Conservation (phyloP, 2,329 filamentous ascomycete genomes). For the Aspergillus nomiae region DNA sequence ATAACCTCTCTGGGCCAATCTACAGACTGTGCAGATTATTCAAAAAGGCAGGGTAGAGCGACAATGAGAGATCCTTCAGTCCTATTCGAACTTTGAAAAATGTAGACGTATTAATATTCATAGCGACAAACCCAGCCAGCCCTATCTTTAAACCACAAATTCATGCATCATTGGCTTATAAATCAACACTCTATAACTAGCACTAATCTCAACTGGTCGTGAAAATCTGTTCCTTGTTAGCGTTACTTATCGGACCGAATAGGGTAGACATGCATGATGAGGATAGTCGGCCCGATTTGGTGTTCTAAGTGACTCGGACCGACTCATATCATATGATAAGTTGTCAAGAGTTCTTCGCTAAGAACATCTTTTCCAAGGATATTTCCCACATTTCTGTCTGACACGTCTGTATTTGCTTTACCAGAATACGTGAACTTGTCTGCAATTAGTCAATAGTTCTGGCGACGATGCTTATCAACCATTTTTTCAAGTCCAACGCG, state of each 20-base stretch:
- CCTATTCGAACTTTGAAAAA: not conserved
- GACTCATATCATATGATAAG: no score
- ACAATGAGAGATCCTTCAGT: not conserved
- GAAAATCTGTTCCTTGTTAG: not conserved
- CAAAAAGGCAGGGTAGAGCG: not conserved
- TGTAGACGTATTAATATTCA: not conserved
- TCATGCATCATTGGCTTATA: not conserved
- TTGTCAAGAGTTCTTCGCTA: not conserved
- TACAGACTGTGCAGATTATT: not conserved
- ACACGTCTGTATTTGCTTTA: not conserved
- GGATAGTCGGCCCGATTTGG: not conserved
- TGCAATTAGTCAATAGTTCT: not conserved
- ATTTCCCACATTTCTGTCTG: not conserved
- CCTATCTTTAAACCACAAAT: not conserved
- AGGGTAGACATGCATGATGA: not conserved
- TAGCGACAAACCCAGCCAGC: not conserved
- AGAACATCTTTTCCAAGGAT: not conserved
- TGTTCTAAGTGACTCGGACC: no score
- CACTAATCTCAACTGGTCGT: not conserved
- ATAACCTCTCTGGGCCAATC: not conserved
- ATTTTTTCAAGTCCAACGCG: constrained; percentile 3
- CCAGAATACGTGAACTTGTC: not conserved
- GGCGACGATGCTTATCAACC: not conserved
- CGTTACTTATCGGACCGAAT: not conserved
- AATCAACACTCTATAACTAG: not conserved